Evolutionary conservation across 1,139 yeast species (phyloP), one percentile per base, ranked within the genome.

Genomic region (Pichia norvegensis): DNA sequence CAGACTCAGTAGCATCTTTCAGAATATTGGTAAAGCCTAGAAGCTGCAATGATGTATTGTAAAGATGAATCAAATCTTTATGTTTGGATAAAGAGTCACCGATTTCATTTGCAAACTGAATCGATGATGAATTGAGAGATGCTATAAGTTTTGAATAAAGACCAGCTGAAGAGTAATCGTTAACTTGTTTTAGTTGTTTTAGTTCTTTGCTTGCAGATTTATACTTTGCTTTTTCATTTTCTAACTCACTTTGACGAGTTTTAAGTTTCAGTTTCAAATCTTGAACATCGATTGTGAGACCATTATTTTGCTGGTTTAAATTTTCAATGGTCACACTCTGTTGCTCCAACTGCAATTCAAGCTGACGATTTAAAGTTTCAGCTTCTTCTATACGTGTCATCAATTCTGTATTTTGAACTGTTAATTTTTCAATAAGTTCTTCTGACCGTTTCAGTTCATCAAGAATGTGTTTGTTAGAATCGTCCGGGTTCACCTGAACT

Each of bases 391-490:
- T 31, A 13, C 10, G 10, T 31, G 56, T 14, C 72, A 58, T 10
- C 67, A 66, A 10, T 74, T 61, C 48, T 13, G 21, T 21, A 64
- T 20, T 64, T 70, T 14, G 74, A 65, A 53, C 83, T 0, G 83
- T 77, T 43, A 84, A 64, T 23, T 67, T 70, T 43, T 81, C 87
- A 25, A 82, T 72, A 46, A 82, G 63, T 29, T 55, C 55, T 39
- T 72, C 77, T 54, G 72, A 47, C 4, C 41, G 20, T 7, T 21
- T 36, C 23, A 45, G 40, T 22, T 47, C 49, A 11, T 23, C 11
- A 4, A 38, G 4, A 4, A 38, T 14, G 4, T 13, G 19, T 5
- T 40, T 29, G 17, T 44, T 29, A 11, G 31, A 13, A 19, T 38
- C 36, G 8, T 19, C 20, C 10, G 23, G 16, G 17, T 16, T 23